These are phyloP conservation scores for Mucor velutinosus DNA, from an alignment of 371 early-diverging fungal genomes.

Conservation along the genomic window DNA sequence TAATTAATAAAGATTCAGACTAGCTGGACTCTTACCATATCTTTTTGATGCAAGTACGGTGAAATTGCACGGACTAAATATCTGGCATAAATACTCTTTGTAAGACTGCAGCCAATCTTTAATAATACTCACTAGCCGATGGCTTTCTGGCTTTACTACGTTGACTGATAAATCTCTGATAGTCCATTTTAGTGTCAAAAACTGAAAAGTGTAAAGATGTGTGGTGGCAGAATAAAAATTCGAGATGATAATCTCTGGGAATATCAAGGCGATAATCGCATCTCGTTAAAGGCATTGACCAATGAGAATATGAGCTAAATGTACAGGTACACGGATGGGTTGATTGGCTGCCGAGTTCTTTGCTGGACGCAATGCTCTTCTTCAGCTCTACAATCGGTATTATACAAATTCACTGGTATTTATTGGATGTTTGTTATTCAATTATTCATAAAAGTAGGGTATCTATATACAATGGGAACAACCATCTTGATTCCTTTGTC, in stretches of 20 bases:
- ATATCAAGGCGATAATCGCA: neutral
- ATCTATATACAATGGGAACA: neutral
- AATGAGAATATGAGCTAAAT: neutral
- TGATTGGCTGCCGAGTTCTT: neutral
- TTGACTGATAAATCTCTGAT: conserved; percentile 41
- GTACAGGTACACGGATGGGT: neutral
- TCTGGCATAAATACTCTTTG: neutral
- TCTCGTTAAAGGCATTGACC: neutral
- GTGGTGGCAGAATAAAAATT: neutral
- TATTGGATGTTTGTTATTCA: neutral
- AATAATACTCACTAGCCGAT: conserved; percentile 36
- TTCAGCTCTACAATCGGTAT: neutral
- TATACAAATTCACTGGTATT: neutral
- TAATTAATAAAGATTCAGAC: neutral
- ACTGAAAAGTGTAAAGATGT: neutral
- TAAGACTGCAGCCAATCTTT: neutral
- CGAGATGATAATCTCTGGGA: neutral
- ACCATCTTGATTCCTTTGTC: neutral
- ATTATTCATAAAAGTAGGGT: neutral
- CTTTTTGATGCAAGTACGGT: conserved; percentile 39
- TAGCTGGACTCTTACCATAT: conserved; percentile 32
- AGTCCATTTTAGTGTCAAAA: conserved; percentile 22
- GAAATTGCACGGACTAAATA: conserved; percentile 32
- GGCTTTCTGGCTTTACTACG: conserved; percentile 44
- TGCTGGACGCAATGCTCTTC: neutral